A percentile compares a stretch with the other conserved stretches of the same genome.
phyloP scores from a whole-genome alignment of 495 filamentous ascomycete species.

The Viridothelium virens region DNA sequence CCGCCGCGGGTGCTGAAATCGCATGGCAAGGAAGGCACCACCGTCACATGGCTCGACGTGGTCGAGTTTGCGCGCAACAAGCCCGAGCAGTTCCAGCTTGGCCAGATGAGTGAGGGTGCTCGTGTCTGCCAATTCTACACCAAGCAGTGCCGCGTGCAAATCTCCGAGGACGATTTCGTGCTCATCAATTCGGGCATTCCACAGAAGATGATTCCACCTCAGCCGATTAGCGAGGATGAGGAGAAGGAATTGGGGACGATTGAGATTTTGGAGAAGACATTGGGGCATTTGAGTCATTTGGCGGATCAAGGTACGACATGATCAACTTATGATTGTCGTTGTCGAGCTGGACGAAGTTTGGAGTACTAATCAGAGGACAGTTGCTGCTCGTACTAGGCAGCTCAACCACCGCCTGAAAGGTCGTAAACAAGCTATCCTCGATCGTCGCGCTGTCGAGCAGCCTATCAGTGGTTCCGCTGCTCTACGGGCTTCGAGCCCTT shows the following conservation, averaged over 20 bases:
- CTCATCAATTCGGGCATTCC: slow-evolving; percentile 73
- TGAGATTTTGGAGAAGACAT: slow-evolving; percentile 70
- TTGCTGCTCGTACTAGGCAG: slow-evolving; percentile 70
- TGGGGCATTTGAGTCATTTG: slow-evolving; percentile 65
- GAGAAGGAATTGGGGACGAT: slow-evolving; percentile 74
- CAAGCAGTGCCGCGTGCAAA: slow-evolving; percentile 74
- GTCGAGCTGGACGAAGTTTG: not conserved
- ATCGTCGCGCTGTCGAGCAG: slow-evolving; percentile 36
- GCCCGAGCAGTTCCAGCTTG: slow-evolving; percentile 69
- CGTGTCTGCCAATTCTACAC: slow-evolving; percentile 73
- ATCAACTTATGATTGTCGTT: not conserved
- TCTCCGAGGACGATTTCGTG: slow-evolving; percentile 78
- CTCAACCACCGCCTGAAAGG: slow-evolving; percentile 74
- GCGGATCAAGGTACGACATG: slow-evolving; percentile 48
- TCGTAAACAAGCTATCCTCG: slow-evolving; percentile 62
- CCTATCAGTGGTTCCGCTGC: slow-evolving; percentile 18
- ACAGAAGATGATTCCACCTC: slow-evolving; percentile 74
- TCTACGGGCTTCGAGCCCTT: slow-evolving; percentile 34
- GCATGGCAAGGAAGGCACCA: slow-evolving; percentile 53
- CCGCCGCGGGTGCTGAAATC: slow-evolving; percentile 61
- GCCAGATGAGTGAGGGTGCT: slow-evolving; percentile 56
- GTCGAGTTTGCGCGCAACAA: slow-evolving; percentile 76
- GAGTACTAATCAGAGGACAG: slow-evolving; percentile 32
- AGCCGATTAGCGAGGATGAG: slow-evolving; percentile 79
- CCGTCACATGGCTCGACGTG: slow-evolving; percentile 73